Evolutionary conservation across 1,284 basidiomycete genomes (phyloP).

Genomic region (Leccinum pseudoinsigne): DNA sequence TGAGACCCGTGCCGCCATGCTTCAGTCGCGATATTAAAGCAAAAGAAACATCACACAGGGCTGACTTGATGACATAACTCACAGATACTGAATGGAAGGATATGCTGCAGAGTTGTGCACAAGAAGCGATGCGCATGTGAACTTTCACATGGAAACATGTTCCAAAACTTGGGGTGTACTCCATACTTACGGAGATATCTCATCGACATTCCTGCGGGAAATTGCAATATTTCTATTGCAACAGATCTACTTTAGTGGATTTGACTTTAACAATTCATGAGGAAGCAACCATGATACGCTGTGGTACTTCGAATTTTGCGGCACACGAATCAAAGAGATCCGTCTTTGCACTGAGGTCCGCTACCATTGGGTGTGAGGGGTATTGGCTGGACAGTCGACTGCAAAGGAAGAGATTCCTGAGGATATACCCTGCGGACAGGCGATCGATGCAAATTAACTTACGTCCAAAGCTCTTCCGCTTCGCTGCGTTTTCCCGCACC

Average conservation of each 20-base stretch:
- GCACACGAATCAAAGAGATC: constrained; percentile 72
- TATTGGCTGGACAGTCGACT: constrained; percentile 62
- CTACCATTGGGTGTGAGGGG: constrained; percentile 66
- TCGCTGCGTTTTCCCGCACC: constrained; percentile 58
- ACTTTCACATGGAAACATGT: not conserved
- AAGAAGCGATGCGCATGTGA: not conserved
- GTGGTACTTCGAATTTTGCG: constrained; percentile 64
- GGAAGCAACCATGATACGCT: constrained; percentile 38
- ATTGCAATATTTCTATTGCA: constrained; percentile 7
- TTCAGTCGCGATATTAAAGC: not conserved
- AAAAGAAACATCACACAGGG: not conserved
- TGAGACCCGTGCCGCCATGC: not conserved
- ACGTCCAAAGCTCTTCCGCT: constrained; percentile 70
- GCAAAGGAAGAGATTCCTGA: not conserved
- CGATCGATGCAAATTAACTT: constrained; percentile 14
- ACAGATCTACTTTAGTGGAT: not conserved
- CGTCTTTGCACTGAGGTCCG: constrained; percentile 62
- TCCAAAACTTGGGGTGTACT: not conserved
- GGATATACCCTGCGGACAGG: not conserved
- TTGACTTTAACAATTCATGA: constrained; percentile 11
- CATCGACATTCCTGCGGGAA: not conserved
- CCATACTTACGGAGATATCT: not conserved
- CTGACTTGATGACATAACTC: not conserved
- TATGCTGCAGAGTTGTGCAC: not conserved
- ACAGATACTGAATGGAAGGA: not conserved